Percentiles rank a stretch among this genome's conserved stretches.
Conservation (phyloP, 371 early-diverging fungal species). For the Dichotomocladium elegans region DNA sequence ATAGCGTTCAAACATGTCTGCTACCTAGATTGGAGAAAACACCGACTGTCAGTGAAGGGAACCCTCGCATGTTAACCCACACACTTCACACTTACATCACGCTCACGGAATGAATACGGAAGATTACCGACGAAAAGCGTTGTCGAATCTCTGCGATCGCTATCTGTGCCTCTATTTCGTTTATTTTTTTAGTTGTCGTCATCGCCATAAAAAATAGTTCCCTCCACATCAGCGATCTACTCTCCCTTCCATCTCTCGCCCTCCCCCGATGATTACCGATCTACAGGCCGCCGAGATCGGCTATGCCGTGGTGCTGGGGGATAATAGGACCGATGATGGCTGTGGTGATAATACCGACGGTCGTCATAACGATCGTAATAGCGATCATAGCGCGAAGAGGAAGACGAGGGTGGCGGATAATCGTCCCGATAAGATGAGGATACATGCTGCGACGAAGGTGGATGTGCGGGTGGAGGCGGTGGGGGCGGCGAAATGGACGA, state of each 20-base stretch:
- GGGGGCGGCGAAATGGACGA: neutral
- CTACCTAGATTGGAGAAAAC: constrained; percentile 19
- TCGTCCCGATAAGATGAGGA: neutral
- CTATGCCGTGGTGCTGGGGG: neutral
- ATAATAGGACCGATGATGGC: neutral
- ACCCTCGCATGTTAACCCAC: neutral
- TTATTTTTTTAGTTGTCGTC: neutral
- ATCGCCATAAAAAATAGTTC: neutral
- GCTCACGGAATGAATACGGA: constrained; percentile 72
- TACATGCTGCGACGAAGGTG: neutral
- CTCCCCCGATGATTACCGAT: constrained; percentile 27
- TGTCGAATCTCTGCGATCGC: constrained; percentile 59
- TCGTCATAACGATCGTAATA: neutral
- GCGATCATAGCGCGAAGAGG: neutral
- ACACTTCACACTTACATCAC: constrained; percentile 43
- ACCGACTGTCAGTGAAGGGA: neutral
- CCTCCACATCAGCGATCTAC: neutral
- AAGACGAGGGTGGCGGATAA: neutral
- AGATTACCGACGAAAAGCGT: constrained; percentile 78
- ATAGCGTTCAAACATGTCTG: constrained; percentile 71
- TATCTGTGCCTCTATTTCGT: constrained; percentile 50
- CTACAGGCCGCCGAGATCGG: constrained; percentile 28
- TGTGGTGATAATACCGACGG: neutral
- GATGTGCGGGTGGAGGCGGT: neutral
- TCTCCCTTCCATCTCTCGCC: neutral